Evolutionary conservation across 2,329 filamentous ascomycete species (phyloP).

Genomic region (Ascochyta viciae-villosae): DNA sequence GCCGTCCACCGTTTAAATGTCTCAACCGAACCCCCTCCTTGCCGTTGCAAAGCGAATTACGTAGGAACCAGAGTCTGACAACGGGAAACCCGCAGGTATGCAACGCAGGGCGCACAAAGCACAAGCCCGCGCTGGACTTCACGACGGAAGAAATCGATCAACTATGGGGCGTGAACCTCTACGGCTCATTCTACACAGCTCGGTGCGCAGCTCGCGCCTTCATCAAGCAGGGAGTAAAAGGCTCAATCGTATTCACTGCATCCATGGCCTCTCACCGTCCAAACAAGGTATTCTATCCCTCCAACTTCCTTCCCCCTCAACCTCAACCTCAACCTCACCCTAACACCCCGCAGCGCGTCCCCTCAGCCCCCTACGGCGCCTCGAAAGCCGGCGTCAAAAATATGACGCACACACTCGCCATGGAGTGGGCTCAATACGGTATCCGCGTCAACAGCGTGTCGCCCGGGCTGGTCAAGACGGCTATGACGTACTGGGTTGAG

Average conservation of each 20-base stretch:
- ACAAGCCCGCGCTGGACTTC: slow-evolving; percentile 60
- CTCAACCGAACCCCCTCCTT: too few species aligned
- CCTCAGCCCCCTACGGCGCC: slow-evolving; percentile 53
- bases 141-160: slow-evolving; percentile 56
- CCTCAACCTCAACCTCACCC: too few species aligned
- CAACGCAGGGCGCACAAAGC: slow-evolving; percentile 61
- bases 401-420: slow-evolving; percentile 52
- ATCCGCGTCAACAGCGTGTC: slow-evolving; percentile 51
- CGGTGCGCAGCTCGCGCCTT: slow-evolving; percentile 54
- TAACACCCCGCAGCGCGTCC: slow-evolving; percentile 26
- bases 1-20: too few species aligned
- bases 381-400: slow-evolving; percentile 55
- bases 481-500: slow-evolving; percentile 56
- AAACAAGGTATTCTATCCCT: slow-evolving; percentile 40
- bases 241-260: slow-evolving; percentile 56
- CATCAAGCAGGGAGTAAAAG: slow-evolving; percentile 55
- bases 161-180: slow-evolving; percentile 56
- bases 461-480: slow-evolving; percentile 48
- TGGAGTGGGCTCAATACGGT: slow-evolving; percentile 50
- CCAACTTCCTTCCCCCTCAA: too few species aligned
- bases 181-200: slow-evolving; percentile 56
- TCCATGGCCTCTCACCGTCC: slow-evolving; percentile 58
- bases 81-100: slow-evolving; percentile 20
- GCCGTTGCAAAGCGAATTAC: too few species aligned
- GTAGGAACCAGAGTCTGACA: too few species aligned